A percentile compares a stretch with the other conserved stretches of the same genome.
Conservation (phyloP, 176 grass and related monocot species). For the Eremochloa ophiuroides region DNA sequence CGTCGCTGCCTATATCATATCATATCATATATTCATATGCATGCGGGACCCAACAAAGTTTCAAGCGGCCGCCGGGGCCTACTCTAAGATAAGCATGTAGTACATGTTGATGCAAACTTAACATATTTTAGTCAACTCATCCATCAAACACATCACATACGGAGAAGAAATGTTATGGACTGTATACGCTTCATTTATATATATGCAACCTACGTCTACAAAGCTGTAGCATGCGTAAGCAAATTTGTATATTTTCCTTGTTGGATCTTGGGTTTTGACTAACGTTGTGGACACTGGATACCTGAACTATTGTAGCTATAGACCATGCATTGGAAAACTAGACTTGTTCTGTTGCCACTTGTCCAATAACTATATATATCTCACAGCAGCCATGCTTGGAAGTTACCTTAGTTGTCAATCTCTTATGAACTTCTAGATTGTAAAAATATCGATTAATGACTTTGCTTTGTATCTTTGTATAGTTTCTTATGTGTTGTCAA, state of each 20-base stretch:
- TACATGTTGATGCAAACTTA: not conserved
- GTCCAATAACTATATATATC: not conserved
- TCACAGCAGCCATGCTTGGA: too few relatives aligned
- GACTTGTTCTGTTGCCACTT: not conserved
- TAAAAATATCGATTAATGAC: too few relatives aligned
- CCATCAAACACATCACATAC: not conserved
- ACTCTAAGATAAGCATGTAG: not conserved
- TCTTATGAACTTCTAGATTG: too few relatives aligned
- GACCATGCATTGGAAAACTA: not conserved
- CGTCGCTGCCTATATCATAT: too few relatives aligned
- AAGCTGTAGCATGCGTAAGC: not conserved
- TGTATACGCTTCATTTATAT: not conserved
- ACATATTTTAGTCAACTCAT: too few relatives aligned
- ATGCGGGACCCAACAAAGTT: too few relatives aligned
- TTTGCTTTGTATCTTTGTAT: too few relatives aligned
- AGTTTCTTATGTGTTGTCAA: too few relatives aligned
- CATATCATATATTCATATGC: too few relatives aligned
- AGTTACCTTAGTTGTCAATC: too few relatives aligned
- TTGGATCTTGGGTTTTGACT: not conserved
- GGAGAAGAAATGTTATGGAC: not conserved
- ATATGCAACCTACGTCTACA: not conserved
- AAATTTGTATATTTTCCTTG: not conserved
- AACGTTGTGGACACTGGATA: not conserved
- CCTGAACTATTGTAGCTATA: too few relatives aligned
- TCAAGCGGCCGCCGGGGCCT: not conserved